phyloP scores from a whole-genome alignment of 257 asterid species.

The Gentiana macrophylla region DNA sequence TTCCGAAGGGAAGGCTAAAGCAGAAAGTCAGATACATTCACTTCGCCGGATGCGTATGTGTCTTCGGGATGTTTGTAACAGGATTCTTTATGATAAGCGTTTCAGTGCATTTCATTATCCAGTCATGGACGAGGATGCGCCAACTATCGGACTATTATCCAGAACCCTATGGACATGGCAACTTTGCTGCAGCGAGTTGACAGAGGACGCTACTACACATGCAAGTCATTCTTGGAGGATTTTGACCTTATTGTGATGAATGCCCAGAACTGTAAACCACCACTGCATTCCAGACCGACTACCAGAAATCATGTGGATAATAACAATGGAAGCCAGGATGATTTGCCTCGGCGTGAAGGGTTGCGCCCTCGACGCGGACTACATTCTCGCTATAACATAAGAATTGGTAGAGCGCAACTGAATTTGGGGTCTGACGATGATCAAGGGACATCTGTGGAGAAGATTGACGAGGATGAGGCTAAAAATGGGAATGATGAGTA shows the following conservation, averaged over 20 bases:
- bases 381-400: constrained; percentile 54
- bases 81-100: constrained; percentile 86
- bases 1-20: constrained; percentile 89
- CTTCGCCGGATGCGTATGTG: constrained; percentile 99
- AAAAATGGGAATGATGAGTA: constrained; percentile 67
- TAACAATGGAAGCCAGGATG: constrained; percentile 70
- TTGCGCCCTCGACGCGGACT: constrained; percentile 90
- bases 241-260: constrained; percentile 82
- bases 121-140: constrained; percentile 95
- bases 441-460: constrained; percentile 58
- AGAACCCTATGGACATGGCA: constrained; percentile 98
- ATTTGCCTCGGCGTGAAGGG: constrained; percentile 75
- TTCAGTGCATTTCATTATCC: constrained; percentile 86
- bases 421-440: constrained; percentile 62
- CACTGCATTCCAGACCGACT: constrained; percentile 13
- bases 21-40: constrained; percentile 94
- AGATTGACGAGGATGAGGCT: constrained; percentile 38
- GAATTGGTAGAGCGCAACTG: constrained; percentile 43
- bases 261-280: constrained; percentile 38
- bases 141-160: constrained; percentile 86
- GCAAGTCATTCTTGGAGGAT: constrained; percentile 80
- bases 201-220: constrained; percentile 79
- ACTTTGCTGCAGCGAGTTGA: constrained; percentile 91
- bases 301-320: constrained; percentile 48
- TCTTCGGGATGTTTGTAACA: constrained; percentile 92